Base-by-base conservation (phyloP, 2,329 filamentous ascomycete species). In the Anthostomella pinea region DNA sequence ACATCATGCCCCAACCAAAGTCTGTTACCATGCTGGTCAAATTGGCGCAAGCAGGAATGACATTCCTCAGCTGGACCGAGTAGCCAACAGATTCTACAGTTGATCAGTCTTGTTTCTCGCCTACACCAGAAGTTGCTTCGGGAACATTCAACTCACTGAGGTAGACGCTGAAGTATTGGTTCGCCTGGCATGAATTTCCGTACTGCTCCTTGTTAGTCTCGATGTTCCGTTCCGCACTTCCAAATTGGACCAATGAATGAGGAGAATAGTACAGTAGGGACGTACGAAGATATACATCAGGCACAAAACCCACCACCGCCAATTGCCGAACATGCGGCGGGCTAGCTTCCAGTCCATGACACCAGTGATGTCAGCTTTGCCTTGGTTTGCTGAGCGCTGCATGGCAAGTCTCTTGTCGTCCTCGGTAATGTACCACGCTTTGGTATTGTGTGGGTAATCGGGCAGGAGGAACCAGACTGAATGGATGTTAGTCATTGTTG, bases 361-460 rank as follows among this genome's bases (percentile, higher is more conserved):
- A 8, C 34, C 34, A 4, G 41, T 50, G 6, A 54, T 52, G 22
- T 50, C 35, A 6, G 52, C 56, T 18, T 53, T 57, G 9, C 57
- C 53, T 1, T 43, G 30, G 18, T 41, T 48, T 14, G 38, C 41
- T 1, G 54, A 47, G 3, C 56, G 51, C 30, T 43, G 25, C 10
- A 48, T 24, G 2, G 56, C 57, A 11, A 56, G 24, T 8, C 34
- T 25, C 10, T 45, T 37, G 23, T 59, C 56, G 17, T 46, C 44
- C 8, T 45, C 37, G 19, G 46, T 55, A 9, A 59, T 41, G 20
- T 49, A 58, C 49, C 46, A 54, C 6, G 56, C 42, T 16, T 33
- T 46, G 7, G 49, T 59, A 20, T 44, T 57, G 27, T 54, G 45
- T 8, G 56, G 56, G 9, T 48, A 48, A 24, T 59, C 56, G 1